Percentiles rank a stretch among this genome's conserved stretches.
These are phyloP conservation scores for Magnolia changhungtana DNA, from an alignment of 164 flowering plant genomes.

Conservation along the genomic window DNA sequence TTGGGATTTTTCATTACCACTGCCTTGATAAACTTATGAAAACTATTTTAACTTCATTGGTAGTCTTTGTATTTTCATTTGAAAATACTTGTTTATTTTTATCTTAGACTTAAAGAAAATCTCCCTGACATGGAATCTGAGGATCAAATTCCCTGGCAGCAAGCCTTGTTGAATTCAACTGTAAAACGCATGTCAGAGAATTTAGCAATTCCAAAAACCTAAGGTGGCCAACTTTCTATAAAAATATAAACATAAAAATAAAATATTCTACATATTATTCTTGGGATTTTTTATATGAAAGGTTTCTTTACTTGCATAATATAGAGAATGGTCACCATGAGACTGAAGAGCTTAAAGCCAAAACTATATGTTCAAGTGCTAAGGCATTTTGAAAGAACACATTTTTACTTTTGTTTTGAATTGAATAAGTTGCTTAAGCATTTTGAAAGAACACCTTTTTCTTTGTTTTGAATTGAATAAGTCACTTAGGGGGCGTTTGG, in stretches of 20 bases:
- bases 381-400: too few species aligned
- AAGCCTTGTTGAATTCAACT: constrained; percentile 50
- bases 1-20: too few species aligned
- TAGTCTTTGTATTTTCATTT: too few species aligned
- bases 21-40: too few species aligned
- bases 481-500: too few species aligned
- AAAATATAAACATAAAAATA: background rate
- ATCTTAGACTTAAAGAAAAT: constrained; percentile 75
- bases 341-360: constrained; percentile 38
- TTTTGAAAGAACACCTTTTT: too few species aligned
- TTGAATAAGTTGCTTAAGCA: too few species aligned
- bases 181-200: constrained; percentile 44
- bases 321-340: constrained; percentile 72
- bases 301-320: constrained; percentile 37
- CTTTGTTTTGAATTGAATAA: too few species aligned
- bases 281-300: too few species aligned
- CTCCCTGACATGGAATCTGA: constrained; percentile 76
- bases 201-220: constrained; percentile 29
- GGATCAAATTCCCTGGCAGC: constrained; percentile 74
- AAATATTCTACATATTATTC: too few species aligned
- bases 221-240: constrained; percentile 29
- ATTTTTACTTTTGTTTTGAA: too few species aligned
- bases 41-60: too few species aligned
- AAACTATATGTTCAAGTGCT: constrained; percentile 30
- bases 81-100: background rate